Evolutionary conservation across 768 basidiomycete genomes (phyloP), one percentile per base, ranked within the genome.

Genomic region (Naganishia vishniacii): DNA sequence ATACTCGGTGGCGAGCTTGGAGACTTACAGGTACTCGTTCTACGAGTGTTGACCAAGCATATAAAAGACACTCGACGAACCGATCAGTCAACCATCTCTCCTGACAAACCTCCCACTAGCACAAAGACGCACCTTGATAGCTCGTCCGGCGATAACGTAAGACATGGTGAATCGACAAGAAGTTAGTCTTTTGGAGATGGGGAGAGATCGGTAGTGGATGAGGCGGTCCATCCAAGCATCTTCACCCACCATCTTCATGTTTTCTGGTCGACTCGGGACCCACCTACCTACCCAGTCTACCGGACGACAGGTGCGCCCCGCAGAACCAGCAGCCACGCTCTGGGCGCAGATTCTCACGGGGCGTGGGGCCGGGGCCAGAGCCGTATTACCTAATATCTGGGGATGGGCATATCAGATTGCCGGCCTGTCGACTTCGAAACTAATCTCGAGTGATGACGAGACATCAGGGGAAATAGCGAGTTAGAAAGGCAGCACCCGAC

Each of bases 21-120:
- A n/a, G n/a, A n/a, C 74, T 59, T 65, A 77, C 75, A 77, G 68
- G 72, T 77, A 77, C 71, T 77, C 75, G 70, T 75, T 77, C 75
- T 77, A 37, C 25, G 28, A 42, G 16, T 4, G n/a, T n/a, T 45
- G 6, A 20, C 23, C 40, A 23, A n/a, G 42, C 29, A 29, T 8
- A 56, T 56, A 40, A 20, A 18, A 48, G 40, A 20, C 20, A 40
- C 3, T 34, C 20, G 11, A 29, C 49, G 32, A 29, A 34, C 6
- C 49, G 29, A 13, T n/a, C 32, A 18, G 34, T 34, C 49, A 15
- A 9, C 29, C 1, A 20, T 20, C 53, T 23, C 37, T 34, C 34
- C 13, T n/a, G 31, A 28, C 49, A 31, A 7, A n/a, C 8, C 12
- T 29, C 37, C 48, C 4, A 16, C 25, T 4, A n/a, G 11, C 12